Evolutionary conservation across 768 basidiomycete species (phyloP), one percentile per base, ranked within the genome.

Genomic region (Leccinum boreale): DNA sequence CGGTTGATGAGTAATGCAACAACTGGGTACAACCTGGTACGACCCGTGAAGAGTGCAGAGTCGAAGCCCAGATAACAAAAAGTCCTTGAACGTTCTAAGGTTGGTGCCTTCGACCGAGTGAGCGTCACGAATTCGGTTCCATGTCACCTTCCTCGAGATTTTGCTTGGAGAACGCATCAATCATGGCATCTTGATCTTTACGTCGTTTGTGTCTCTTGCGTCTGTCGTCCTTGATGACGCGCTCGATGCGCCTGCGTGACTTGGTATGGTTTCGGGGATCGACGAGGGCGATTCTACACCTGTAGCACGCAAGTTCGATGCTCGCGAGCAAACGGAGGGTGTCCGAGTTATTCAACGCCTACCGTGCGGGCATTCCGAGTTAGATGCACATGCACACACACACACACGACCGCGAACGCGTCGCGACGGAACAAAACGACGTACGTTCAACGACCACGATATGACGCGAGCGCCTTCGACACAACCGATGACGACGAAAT

Each of bases 331-430:
- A 75, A 45, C 89, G 86, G 33, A 93, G 79, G 1, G 91, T 92
- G 67, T 93, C 90, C 8, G 90, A 84, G 65, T 89, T 87, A 67
- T 90, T 93, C 61, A 90, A 71, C 2, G 91, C 90, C 90, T 93
- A 61, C 45, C 42, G 19, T 44, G 42, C 59, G 17, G 47, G 29
- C 29, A 62, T 48, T 42, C 36, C 48, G 36, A 53, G 47, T 64
- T 59, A 66, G 60, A 33, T 44, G 55, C 49, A 29, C 50, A 45
- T 42, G n/a, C 39, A 21, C 42, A 19, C 19, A 44, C 39, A 17
- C 42, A 11, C 19, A 12, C 42, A 21, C 42, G 42, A 44, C 11
- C 45, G 44, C 46, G 39, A 50, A 59, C 42, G 31, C 50, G 54
- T 53, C 26, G 47, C 46, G 42, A 44, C 42, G 42, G 42, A 19